Percentiles rank a stretch among this genome's conserved stretches.
phyloP scores from a whole-genome alignment of 2,329 filamentous ascomycete species.

The Alternaria panax region DNA sequence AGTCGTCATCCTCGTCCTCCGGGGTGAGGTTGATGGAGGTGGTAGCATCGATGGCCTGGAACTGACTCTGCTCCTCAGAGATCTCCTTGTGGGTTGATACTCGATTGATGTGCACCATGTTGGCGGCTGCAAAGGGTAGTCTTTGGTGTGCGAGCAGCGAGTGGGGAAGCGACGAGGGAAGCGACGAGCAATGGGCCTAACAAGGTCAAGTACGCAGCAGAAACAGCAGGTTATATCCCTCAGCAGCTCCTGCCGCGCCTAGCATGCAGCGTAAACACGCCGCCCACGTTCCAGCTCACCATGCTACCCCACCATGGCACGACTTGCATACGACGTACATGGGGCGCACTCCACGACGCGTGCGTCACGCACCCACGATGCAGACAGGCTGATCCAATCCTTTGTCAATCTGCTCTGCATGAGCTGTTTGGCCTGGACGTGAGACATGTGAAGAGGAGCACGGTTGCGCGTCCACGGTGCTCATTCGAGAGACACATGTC shows the following conservation, averaged over 20 bases:
- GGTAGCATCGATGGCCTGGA: conserved; percentile 22
- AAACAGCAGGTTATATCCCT: conserved; percentile 20
- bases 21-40: conserved; percentile 36
- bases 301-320: conserved; percentile 24
- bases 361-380: neutral
- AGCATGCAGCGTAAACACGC: conserved; percentile 3
- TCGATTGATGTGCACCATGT: conserved; percentile 59
- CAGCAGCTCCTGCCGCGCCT: neutral
- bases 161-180: neutral
- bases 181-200: neutral
- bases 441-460: neutral
- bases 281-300: conserved; percentile 9
- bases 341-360: conserved; percentile 6
- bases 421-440: neutral
- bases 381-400: neutral
- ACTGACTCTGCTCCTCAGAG: conserved; percentile 32
- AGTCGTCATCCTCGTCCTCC: conserved; percentile 57
- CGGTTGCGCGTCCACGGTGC: conserved; percentile 2
- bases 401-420: neutral
- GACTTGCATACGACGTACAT: conserved; percentile 12
- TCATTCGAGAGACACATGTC: conserved; percentile 14
- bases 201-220: neutral
- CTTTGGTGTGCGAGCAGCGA: neutral
- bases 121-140: conserved; percentile 13
- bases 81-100: conserved; percentile 54